phyloP scores from a whole-genome alignment of 495 filamentous ascomycete genomes.

The Lineolata rhizophorae region DNA sequence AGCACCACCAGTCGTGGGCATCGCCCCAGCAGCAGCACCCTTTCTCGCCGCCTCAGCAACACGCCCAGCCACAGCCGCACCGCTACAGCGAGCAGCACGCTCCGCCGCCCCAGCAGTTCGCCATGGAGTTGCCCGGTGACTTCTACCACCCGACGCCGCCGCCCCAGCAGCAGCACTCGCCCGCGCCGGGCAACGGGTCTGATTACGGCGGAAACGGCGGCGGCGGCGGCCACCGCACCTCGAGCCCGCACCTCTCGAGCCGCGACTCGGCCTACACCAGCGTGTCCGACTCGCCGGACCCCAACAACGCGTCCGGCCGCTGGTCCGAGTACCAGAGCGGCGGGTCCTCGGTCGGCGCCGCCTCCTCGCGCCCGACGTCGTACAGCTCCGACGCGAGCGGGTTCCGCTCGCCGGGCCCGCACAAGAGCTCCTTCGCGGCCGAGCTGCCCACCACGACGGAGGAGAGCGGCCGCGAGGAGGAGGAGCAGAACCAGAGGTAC shows the following conservation, averaged over 20 bases:
- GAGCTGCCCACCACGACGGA: slow-evolving; percentile 11
- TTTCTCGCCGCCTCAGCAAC: slow-evolving; percentile 3
- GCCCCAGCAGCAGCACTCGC: slow-evolving; percentile 3
- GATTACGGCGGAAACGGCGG: no score
- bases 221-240: no score
- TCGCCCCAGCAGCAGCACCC: slow-evolving; percentile 5
- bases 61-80: no score
- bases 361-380: slow-evolving; percentile 11
- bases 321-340: slow-evolving; percentile 9
- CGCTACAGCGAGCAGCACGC: slow-evolving; percentile 1
- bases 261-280: slow-evolving; percentile 3
- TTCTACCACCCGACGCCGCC: slow-evolving; percentile 3
- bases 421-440: slow-evolving; percentile 10
- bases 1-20: background rate
- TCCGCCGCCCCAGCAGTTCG: slow-evolving; percentile 3
- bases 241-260: background rate
- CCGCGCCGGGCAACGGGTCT: slow-evolving; percentile 3
- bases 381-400: slow-evolving; percentile 8
- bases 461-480: background rate
- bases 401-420: slow-evolving; percentile 11
- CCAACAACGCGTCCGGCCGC: no score
- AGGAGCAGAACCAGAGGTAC: background rate
- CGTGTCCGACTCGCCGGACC: slow-evolving; percentile 6
- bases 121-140: slow-evolving; percentile 14
- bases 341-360: no score